Percentiles rank a stretch among this genome's conserved stretches.
Conservation (phyloP, 2,329 filamentous ascomycete species). For the Chaetomium strumarium region DNA sequence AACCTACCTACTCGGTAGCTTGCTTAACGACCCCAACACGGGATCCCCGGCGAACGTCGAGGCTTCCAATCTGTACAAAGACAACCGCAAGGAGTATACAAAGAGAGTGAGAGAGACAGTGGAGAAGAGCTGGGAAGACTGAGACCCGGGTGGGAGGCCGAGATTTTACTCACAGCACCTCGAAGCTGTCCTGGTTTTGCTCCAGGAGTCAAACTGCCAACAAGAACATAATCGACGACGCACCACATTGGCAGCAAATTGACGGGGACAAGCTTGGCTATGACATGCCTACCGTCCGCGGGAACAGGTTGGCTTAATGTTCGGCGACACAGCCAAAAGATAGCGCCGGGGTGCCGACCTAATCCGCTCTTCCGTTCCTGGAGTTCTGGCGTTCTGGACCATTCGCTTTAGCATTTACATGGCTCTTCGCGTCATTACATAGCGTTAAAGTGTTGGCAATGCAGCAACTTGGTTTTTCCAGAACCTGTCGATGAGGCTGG, state of each 20-base stretch:
- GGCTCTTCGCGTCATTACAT: neutral
- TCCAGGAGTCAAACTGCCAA: no score
- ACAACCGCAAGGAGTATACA: slow-evolving; percentile 92
- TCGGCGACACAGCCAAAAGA: neutral
- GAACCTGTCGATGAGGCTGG: neutral
- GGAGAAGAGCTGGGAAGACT: slow-evolving; percentile 99
- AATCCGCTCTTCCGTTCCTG: neutral
- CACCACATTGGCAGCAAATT: no score
- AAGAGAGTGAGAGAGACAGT: slow-evolving; percentile 95
- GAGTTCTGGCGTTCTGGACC: slow-evolving; percentile 17
- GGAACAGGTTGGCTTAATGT: slow-evolving; percentile 3
- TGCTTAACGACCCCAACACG: slow-evolving; percentile 98
- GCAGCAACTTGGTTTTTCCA: neutral
- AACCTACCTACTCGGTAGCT: slow-evolving; percentile 43
- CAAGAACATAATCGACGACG: no score
- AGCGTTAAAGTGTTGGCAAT: slow-evolving; percentile 12
- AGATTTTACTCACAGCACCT: no score
- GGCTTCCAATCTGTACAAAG: slow-evolving; percentile 96
- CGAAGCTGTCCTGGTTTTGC: no score
- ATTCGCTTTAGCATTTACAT: slow-evolving; percentile 14
- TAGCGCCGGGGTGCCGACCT: neutral
- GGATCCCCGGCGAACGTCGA: slow-evolving; percentile 96
- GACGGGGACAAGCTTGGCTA: no score
- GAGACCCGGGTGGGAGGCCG: slow-evolving; percentile 15
- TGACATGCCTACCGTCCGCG: neutral